Evolutionary conservation across 805 yeast genomes (phyloP).

Genomic region (Zygoascus flipseniorum): DNA sequence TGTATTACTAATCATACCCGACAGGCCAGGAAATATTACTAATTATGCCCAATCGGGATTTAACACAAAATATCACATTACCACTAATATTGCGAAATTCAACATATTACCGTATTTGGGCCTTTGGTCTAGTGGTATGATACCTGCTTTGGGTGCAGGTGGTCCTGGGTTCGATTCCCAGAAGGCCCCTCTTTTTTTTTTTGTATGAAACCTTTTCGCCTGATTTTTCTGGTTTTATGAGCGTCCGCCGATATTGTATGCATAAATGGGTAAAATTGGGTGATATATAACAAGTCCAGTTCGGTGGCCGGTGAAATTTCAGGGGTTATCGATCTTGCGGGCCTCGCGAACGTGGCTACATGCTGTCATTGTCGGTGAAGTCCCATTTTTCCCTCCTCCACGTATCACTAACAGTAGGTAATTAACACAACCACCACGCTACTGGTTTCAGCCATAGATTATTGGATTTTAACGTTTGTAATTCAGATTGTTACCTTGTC

Average conservation of each 20-base stretch:
- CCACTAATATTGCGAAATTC: too few relatives aligned
- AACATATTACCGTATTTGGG: conserved; percentile 7
- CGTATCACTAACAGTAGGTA: not conserved
- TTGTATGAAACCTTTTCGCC: not conserved
- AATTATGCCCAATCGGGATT: too few relatives aligned
- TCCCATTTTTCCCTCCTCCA: not conserved
- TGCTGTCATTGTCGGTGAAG: not conserved
- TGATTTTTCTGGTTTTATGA: too few relatives aligned
- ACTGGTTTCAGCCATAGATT: not conserved
- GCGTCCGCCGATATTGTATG: too few relatives aligned
- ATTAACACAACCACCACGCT: not conserved
- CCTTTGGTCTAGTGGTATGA: conserved; percentile 25
- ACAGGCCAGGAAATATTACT: too few relatives aligned
- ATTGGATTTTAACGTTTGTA: not conserved
- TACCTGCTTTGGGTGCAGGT: conserved; percentile 26
- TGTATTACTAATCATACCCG: too few relatives aligned
- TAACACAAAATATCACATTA: too few relatives aligned
- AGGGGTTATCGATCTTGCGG: not conserved
- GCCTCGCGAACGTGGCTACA: not conserved
- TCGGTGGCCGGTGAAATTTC: not conserved
- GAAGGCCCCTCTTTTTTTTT: conserved; percentile 21
- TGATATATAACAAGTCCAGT: too few relatives aligned
- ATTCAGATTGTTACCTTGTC: not conserved
- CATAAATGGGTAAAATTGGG: too few relatives aligned
- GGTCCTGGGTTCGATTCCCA: conserved; percentile 26